Evolutionary conservation across 2,329 filamentous ascomycete genomes (phyloP), one percentile per base, ranked within the genome.

Genomic region (Thielaviopsis ethacetica): DNA sequence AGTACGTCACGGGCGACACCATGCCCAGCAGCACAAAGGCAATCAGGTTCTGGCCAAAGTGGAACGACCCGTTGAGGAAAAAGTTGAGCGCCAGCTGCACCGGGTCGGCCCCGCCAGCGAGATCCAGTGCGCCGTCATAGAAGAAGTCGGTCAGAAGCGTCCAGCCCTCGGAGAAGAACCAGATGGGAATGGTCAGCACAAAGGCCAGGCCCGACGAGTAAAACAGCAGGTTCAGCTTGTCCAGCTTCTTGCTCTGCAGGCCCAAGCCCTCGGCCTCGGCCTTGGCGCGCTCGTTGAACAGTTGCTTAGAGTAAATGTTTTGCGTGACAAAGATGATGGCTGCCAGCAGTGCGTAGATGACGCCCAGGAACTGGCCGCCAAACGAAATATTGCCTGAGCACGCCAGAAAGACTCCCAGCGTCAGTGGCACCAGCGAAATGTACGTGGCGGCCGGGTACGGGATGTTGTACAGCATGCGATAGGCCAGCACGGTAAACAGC

Each of bases 161-260:
- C 62, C 91, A 81, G 2, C 91, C 93, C 71, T 98, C 93, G 38
- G 82, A 84, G 80, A 89, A 91, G 63, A 97, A 80, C 93, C 93
- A 98, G 57, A 97, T 87, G 1, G 93, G 93, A 13, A 85, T 71
- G 0, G 91, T 97, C 58, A 96, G 77, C 59, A 95, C 66, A 65
- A 98, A 95, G 0, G 93, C 93, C 64, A 97, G 77, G 19, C 88
- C 89, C 0, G 91, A 95, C n/a, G 91, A 97, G 69, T 98, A 98
- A 75, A 88, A 97, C 3, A 98, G 78, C 19, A 98, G 76, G 68
- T 98, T 98, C 49, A 98, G 81, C 73, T 98, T 98, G 73, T 98
- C 93, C 19, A 96, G 79, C 71, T 95, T 97, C 62, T 84, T 83
- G 51, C 82, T 80, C 59, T 80, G 79, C 13, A 76, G 72, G 0